These are phyloP conservation scores for Ascomycota sp. DNA, from an alignment of 2,329 filamentous ascomycete species.

Conservation along the genomic window DNA sequence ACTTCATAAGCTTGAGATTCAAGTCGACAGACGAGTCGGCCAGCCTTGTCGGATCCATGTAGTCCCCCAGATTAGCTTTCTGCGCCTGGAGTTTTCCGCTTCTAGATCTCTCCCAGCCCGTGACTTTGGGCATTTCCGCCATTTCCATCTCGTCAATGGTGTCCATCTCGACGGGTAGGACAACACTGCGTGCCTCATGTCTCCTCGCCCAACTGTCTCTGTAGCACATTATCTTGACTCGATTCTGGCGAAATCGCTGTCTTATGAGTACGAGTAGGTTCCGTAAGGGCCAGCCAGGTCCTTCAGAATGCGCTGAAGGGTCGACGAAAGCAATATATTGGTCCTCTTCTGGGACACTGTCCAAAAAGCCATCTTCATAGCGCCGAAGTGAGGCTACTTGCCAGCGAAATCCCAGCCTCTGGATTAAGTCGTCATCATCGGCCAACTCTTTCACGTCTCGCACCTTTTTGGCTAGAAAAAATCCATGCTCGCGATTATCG, in stretches of 20 bases:
- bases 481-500: conserved; percentile 71
- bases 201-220: conserved; percentile 58
- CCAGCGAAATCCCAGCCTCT: conserved; percentile 48
- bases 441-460: conserved; percentile 20
- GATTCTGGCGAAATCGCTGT: conserved; percentile 54
- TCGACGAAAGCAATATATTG: conserved; percentile 74
- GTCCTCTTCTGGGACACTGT: conserved; percentile 45
- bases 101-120: conserved; percentile 79
- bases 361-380: conserved; percentile 78
- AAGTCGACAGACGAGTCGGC: conserved; percentile 90
- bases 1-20: conserved; percentile 96
- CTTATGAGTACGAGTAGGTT: conserved; percentile 73
- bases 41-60: conserved; percentile 72
- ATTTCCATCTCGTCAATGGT: conserved; percentile 19
- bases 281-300: conserved; percentile 79
- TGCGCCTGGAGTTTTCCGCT: conserved; percentile 56
- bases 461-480: conserved; percentile 77
- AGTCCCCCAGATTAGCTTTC: conserved; percentile 64
- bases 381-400: conserved; percentile 49
- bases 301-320: conserved; percentile 68
- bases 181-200: conserved; percentile 61
- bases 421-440: conserved; percentile 22
- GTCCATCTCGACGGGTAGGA: conserved; percentile 44
- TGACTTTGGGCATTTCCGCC: conserved; percentile 58
- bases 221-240: conserved; percentile 73